Base-by-base conservation (phyloP, 352 stramenopile genomes). In the Plasmopara viticola region DNA sequence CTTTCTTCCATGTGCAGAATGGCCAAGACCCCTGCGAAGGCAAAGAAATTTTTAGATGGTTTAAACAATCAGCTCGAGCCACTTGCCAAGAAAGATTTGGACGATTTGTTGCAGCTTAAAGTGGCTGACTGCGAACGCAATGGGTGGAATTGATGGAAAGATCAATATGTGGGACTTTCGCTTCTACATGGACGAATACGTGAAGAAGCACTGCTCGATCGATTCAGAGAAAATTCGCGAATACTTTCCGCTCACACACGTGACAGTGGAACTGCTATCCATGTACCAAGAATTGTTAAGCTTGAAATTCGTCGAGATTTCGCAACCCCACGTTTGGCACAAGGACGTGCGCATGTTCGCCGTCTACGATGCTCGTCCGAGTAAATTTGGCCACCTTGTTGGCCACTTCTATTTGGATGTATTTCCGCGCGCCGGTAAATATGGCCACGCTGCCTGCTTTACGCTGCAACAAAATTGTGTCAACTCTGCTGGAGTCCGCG, bases 91-190 rank as follows among this genome's bases (percentile, higher is more conserved):
- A 84, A 84, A 50, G 78, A 94, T 51, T 39, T 90, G 12, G 65
- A 89, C 45, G 45, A 71, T 49, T 68, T 94, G 31, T 53, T 87
- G 44, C 81, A 82, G 69, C 68, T 90, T 15, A 90, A 90, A 60
- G 62, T 86, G 63, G 56, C 64, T 5, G 74, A 88, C 52, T 82
- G 69, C 49, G 65, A 84, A 42, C 51, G 51, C 15, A 70, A 83
- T 28, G 65, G 48, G 2, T 70, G 67, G 66, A 72, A 82, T 87
- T 51, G 83, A 93, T 55, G 84, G 80, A 43, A 87, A 90, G 57
- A 68, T 96, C 62, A 90, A 95, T 67, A 90, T 93, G 63, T 95
- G 84, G 81, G 87, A 96, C 68, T 90, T 88, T 45, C 72, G 70
- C 15, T 96, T 91, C 68, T 96, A 96, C 71, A 87, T 85, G 65